A percentile compares a stretch with the other conserved stretches of the same genome.
Evolutionary conservation across 805 yeast species (phyloP).

Genomic region (Saturnispora dispora): DNA sequence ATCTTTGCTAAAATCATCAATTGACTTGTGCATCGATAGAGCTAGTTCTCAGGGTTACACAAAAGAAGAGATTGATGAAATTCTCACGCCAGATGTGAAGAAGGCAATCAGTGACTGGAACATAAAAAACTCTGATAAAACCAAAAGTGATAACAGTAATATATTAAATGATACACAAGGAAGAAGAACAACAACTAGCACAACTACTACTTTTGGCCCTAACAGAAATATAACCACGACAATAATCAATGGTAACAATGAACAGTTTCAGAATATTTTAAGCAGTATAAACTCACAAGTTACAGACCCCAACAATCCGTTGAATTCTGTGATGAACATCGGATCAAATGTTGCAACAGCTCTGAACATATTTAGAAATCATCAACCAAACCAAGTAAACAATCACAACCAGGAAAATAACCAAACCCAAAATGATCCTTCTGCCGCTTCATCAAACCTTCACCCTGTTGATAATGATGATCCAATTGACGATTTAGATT

Average conservation of each 20-base stretch:
- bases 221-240: neutral
- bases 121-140: neutral
- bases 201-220: neutral
- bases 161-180: neutral
- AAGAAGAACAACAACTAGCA: neutral
- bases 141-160: neutral
- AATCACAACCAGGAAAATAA: neutral
- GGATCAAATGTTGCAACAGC: slow-evolving; percentile 4
- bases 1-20: neutral
- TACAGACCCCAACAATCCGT: neutral
- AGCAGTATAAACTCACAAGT: neutral
- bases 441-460: neutral
- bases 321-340: neutral
- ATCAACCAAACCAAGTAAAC: neutral
- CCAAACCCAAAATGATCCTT: neutral
- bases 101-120: neutral
- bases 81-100: neutral
- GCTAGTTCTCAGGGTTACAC: slow-evolving; percentile 3
- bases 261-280: neutral
- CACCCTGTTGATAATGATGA: neutral
- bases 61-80: neutral
- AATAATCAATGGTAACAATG: neutral
- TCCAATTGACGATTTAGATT: neutral
- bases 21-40: neutral
- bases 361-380: neutral